A percentile compares a stretch with the other conserved stretches of the same genome.
These are phyloP conservation scores for Kodamaea plutei DNA, from an alignment of 1,139 yeast genomes.

Conservation along the genomic window DNA sequence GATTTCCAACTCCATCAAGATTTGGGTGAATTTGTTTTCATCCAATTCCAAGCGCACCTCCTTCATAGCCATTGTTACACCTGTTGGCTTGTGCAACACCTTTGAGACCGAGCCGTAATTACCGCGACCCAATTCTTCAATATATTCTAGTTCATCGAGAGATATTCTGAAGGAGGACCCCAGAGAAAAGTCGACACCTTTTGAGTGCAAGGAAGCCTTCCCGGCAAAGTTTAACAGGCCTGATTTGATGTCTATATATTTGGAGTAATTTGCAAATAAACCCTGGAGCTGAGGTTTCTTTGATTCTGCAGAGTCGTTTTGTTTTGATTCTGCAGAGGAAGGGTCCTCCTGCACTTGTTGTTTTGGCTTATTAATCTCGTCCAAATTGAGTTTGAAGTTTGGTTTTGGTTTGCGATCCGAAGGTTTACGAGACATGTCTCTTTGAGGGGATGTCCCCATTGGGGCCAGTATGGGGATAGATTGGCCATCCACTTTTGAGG, in stretches of 20 bases:
- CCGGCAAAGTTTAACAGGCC: constrained; percentile 92
- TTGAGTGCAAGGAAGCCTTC: constrained; percentile 85
- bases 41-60: constrained; percentile 90
- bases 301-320: constrained; percentile 8
- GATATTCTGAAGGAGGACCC: constrained; percentile 87
- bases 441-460: not conserved
- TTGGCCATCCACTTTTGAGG: not conserved
- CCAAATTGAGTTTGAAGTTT: constrained; percentile 35
- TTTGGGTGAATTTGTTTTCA: constrained; percentile 86
- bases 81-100: constrained; percentile 91
- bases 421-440: constrained; percentile 25
- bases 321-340: constrained; percentile 1
- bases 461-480: constrained; percentile 26
- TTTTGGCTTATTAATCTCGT: constrained; percentile 14
- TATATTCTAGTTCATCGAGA: constrained; percentile 76
- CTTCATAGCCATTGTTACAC: constrained; percentile 93
- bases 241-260: constrained; percentile 84
- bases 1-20: constrained; percentile 91
- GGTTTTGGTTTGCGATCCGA: constrained; percentile 39
- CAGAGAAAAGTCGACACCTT: constrained; percentile 85
- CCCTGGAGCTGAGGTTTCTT: constrained; percentile 40
- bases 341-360: constrained; percentile 7
- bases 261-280: constrained; percentile 75
- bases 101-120: constrained; percentile 94
- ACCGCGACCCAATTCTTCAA: constrained; percentile 89